These are phyloP conservation scores for Stenocarpella maydis DNA, from an alignment of 2,329 filamentous ascomycete species.

Conservation along the genomic window DNA sequence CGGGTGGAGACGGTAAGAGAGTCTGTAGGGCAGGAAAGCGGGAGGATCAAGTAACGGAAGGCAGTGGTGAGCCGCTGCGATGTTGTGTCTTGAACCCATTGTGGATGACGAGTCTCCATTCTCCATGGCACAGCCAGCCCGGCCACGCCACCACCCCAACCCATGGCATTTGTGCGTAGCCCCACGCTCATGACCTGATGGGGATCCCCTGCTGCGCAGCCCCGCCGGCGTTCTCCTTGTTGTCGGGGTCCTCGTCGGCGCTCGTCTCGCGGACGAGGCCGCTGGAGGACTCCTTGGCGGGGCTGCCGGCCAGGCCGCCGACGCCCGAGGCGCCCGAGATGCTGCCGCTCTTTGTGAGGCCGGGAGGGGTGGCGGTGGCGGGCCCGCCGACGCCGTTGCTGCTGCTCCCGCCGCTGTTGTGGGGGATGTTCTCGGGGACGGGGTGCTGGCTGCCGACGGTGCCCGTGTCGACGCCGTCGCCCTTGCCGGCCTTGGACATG, in stretches of 20 bases:
- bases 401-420: slow-evolving; percentile 65
- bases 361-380: not conserved
- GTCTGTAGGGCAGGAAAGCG: not conserved
- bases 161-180: not conserved
- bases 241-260: slow-evolving; percentile 57
- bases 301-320: slow-evolving; percentile 67
- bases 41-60: not conserved
- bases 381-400: slow-evolving; percentile 38
- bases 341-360: slow-evolving; percentile 43
- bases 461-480: slow-evolving; percentile 90
- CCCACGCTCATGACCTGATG: slow-evolving; percentile 64
- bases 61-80: not conserved
- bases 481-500: slow-evolving; percentile 96
- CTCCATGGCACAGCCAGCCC: not conserved
- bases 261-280: slow-evolving; percentile 86
- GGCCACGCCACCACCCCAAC: not conserved
- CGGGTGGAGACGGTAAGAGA: not conserved
- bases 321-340: slow-evolving; percentile 51
- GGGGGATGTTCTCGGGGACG: slow-evolving; percentile 92
- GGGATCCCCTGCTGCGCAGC: slow-evolving; percentile 61
- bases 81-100: not conserved
- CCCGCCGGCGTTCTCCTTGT: slow-evolving; percentile 37
- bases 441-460: slow-evolving; percentile 95
- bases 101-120: not conserved
- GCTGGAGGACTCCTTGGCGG: slow-evolving; percentile 84